A percentile compares a stretch with the other conserved stretches of the same genome.
Conservation (phyloP, 108 stramenopile genomes). For the Cyclotella baltica region DNA sequence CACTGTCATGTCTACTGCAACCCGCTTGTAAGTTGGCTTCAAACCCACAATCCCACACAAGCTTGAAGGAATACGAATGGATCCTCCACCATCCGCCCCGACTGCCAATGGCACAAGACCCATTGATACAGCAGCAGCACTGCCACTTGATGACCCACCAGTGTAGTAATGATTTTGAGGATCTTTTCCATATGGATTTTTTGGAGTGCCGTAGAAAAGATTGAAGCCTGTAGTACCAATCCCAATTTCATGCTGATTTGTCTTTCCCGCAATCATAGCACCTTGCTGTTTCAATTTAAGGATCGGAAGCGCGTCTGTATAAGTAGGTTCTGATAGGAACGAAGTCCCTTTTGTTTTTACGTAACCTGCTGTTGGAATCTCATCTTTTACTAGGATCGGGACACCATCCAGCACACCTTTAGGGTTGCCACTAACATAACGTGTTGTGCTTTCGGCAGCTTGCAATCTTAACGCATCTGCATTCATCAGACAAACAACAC, state of each 20-base stretch:
- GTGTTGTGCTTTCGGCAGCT: slow-evolving; percentile 41
- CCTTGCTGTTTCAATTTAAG: slow-evolving; percentile 47
- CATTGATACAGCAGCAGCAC: slow-evolving; percentile 67
- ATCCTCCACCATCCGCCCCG: slow-evolving; percentile 78
- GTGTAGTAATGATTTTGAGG: slow-evolving; percentile 45
- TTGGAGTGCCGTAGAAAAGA: slow-evolving; percentile 40
- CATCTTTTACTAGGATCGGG: slow-evolving; percentile 68
- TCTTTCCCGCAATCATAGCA: slow-evolving; percentile 61
- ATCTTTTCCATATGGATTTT: slow-evolving; percentile 52
- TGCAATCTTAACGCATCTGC: slow-evolving; percentile 28
- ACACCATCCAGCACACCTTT: slow-evolving; percentile 66
- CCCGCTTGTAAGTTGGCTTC: slow-evolving; percentile 54
- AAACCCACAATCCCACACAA: slow-evolving; percentile 69
- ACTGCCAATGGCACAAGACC: slow-evolving; percentile 71
- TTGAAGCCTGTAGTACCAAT: slow-evolving; percentile 64
- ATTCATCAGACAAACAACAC: slow-evolving; percentile 24
- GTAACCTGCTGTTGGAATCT: slow-evolving; percentile 46
- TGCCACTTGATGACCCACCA: slow-evolving; percentile 70
- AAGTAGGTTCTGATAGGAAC: slow-evolving; percentile 5
- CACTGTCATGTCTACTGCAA: slow-evolving; percentile 29
- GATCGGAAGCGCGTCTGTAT: slow-evolving; percentile 51
- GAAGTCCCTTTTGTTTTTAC: slow-evolving; percentile 47
- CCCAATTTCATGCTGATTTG: slow-evolving; percentile 65
- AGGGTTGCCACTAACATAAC: slow-evolving; percentile 32
- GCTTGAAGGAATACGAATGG: slow-evolving; percentile 68